phyloP scores from a whole-genome alignment of 2,329 filamentous ascomycete genomes.

The Chrysoporthe austroafricana region DNA sequence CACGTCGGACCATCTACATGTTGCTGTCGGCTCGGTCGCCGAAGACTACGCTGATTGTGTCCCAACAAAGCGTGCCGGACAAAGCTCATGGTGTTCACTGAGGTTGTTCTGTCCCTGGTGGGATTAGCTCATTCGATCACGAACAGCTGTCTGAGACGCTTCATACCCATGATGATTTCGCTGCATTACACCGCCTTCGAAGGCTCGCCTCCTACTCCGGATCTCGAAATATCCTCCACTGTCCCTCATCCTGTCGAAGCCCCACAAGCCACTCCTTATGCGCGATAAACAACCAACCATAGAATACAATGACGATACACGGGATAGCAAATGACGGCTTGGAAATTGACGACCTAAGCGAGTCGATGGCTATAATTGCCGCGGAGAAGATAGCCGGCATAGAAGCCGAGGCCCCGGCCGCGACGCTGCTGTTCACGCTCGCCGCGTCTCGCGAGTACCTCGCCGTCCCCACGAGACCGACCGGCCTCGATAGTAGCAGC shows the following conservation, averaged over 20 bases:
- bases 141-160: background rate
- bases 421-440: slow-evolving; percentile 32
- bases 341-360: slow-evolving; percentile 23
- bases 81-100: background rate
- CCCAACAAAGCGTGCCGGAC: no score
- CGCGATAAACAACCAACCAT: slow-evolving; percentile 14
- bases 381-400: slow-evolving; percentile 37
- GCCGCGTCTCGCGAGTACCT: background rate
- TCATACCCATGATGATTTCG: background rate
- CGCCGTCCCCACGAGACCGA: background rate
- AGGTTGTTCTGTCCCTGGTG: background rate
- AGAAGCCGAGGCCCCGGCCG: slow-evolving; percentile 35
- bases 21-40: no score
- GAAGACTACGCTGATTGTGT: no score
- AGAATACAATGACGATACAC: slow-evolving; percentile 12
- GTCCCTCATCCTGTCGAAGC: background rate
- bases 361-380: slow-evolving; percentile 34
- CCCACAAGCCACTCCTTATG: slow-evolving; percentile 6
- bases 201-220: background rate
- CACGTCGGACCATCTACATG: no score
- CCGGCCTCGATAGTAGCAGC: slow-evolving; percentile 5
- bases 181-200: background rate
- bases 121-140: background rate
- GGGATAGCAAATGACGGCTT: slow-evolving; percentile 14
- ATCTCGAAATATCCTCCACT: background rate